These are phyloP conservation scores for Cyamopsis tetragonoloba DNA, from an alignment of 306 rosid species.

Conservation along the genomic window DNA sequence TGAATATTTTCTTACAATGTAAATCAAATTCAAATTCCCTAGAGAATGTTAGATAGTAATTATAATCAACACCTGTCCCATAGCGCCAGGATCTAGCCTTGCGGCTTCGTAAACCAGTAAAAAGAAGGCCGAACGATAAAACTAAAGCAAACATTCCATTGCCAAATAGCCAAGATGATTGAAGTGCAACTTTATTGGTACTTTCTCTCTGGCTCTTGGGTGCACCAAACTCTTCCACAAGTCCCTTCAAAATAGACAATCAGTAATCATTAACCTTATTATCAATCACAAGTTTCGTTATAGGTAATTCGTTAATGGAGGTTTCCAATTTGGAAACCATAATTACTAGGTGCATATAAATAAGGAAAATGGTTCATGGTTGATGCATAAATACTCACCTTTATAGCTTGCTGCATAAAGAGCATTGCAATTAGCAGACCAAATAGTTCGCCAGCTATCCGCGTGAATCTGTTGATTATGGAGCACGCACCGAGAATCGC, in stretches of 20 bases:
- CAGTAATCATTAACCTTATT: conserved; percentile 15
- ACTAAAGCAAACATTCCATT: conserved; percentile 98
- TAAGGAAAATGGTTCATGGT: not conserved
- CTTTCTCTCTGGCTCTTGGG: conserved; percentile 56
- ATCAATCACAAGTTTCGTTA: conserved; percentile 8
- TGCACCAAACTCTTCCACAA: conserved; percentile 77
- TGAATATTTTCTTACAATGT: not conserved
- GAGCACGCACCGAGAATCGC: conserved; percentile 93
- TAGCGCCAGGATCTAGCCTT: conserved; percentile 97
- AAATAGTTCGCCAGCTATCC: conserved; percentile 91
- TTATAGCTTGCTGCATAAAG: conserved; percentile 96
- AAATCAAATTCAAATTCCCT: not conserved
- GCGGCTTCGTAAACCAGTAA: conserved; percentile 79
- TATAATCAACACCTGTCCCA: conserved; percentile 65
- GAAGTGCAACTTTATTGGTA: conserved; percentile 51
- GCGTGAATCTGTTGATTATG: conserved; percentile 87
- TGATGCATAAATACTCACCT: conserved; percentile 49
- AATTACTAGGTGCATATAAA: not conserved
- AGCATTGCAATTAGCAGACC: conserved; percentile 94
- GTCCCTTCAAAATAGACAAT: conserved; percentile 63
- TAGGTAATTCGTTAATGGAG: not conserved
- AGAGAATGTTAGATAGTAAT: not conserved
- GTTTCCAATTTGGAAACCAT: not conserved
- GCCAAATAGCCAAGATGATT: conserved; percentile 83
- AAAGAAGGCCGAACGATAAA: conserved; percentile 87